These are phyloP conservation scores for Punctularia strigosozonata DNA, from an alignment of 768 basidiomycete genomes.

Conservation along the genomic window DNA sequence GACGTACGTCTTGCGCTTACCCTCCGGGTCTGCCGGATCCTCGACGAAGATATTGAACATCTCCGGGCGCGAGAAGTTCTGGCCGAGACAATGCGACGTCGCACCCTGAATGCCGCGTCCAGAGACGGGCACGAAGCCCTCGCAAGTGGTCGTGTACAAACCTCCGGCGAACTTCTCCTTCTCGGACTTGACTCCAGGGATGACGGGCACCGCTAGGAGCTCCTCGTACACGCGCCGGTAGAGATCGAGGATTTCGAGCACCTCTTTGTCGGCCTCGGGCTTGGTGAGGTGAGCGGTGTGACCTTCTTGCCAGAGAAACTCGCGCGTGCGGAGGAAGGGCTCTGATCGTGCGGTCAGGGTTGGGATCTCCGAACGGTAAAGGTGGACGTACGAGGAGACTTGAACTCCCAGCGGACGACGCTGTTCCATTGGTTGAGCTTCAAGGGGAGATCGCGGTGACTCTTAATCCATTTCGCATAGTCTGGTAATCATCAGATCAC, in stretches of 20 bases:
- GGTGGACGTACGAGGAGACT: conserved; percentile 73
- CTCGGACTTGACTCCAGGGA: conserved; percentile 94
- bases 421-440: conserved; percentile 99
- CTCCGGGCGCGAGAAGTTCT: conserved; percentile 91
- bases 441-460: conserved; percentile 91
- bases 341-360: conserved; percentile 30
- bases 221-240: conserved; percentile 96
- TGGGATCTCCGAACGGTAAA: background rate
- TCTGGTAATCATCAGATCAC: conserved; percentile 36
- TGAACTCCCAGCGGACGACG: conserved; percentile 99
- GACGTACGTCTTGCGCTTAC: conserved; percentile 63
- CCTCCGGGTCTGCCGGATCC: conserved; percentile 69
- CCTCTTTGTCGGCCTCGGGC: conserved; percentile 83
- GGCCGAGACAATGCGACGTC: conserved; percentile 97
- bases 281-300: conserved; percentile 92
- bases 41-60: conserved; percentile 99
- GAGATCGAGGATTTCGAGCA: conserved; percentile 87
- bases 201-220: conserved; percentile 92
- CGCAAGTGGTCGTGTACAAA: conserved; percentile 94
- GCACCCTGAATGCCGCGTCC: conserved; percentile 96
- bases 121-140: conserved; percentile 94
- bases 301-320: conserved; percentile 99
- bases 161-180: conserved; percentile 99
- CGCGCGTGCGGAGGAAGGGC: conserved; percentile 97
- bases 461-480: conserved; percentile 98